phyloP scores from a whole-genome alignment of 2,329 filamentous ascomycete species.

The Cercospora zeae-maydis region DNA sequence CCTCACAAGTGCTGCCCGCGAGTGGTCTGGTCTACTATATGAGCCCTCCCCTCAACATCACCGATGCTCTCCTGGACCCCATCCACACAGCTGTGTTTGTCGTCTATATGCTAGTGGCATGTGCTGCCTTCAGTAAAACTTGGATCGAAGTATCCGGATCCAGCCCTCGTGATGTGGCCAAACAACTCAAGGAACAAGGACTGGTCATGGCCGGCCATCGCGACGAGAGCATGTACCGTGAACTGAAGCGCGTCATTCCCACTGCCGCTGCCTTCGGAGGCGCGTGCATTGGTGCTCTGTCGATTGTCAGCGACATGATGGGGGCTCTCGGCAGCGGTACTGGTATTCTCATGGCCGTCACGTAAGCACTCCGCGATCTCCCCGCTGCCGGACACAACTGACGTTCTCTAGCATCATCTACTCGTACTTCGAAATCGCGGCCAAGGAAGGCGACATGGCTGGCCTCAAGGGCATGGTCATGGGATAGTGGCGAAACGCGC shows the following conservation, averaged over 20 bases:
- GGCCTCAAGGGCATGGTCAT: conserved; percentile 67
- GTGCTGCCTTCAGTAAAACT: conserved; percentile 98
- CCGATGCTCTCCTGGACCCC: conserved; percentile 88
- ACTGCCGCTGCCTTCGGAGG: conserved; percentile 97
- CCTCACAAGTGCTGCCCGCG: conserved; percentile 87
- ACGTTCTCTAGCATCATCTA: conserved; percentile 80
- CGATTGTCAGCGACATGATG: conserved; percentile 90
- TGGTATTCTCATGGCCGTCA: conserved; percentile 96
- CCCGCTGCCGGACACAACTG: conserved; percentile 19
- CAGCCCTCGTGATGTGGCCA: conserved; percentile 94
- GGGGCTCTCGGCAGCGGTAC: conserved; percentile 95
- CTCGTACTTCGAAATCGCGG: conserved; percentile 98
- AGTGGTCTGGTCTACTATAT: conserved; percentile 99
- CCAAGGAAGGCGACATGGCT: conserved; percentile 93
- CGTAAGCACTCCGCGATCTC: conserved; percentile 61
- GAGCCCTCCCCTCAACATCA: conserved; percentile 97
- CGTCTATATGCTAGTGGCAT: conserved; percentile 95
- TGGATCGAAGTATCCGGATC: conserved; percentile 99
- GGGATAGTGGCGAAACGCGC: conserved; percentile 34
- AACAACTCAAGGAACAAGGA: conserved; percentile 99
- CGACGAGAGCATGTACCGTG: conserved; percentile 99
- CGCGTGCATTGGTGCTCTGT: conserved; percentile 97
- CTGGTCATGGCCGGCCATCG: conserved; percentile 99
- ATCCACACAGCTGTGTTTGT: conserved; percentile 96
- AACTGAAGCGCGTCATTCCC: conserved; percentile 98